Conservation (phyloP, 495 filamentous ascomycete species). For the Trichoderma virens region DNA sequence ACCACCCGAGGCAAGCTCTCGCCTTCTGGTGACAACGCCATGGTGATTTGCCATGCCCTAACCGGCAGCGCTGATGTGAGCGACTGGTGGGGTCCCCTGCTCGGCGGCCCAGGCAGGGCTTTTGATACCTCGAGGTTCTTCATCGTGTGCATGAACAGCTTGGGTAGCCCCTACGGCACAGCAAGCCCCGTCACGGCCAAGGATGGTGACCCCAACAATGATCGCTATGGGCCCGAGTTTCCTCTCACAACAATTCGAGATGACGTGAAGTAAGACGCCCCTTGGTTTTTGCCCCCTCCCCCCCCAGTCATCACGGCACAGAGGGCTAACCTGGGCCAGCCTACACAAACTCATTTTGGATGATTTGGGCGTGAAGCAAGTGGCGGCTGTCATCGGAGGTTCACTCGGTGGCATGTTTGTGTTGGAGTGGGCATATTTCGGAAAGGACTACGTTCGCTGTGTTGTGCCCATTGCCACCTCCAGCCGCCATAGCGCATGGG, state of each 20-base stretch:
- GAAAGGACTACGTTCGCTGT: conserved; percentile 82
- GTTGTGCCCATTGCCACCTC: conserved; percentile 95
- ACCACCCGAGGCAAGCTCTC: conserved; percentile 75
- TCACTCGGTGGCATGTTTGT: conserved; percentile 98
- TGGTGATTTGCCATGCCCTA: conserved; percentile 96
- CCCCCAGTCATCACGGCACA: not conserved
- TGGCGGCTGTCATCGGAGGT: conserved; percentile 89
- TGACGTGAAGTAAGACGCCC: conserved; percentile 70
- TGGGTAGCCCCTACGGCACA: conserved; percentile 94
- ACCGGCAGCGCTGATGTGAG: conserved; percentile 93
- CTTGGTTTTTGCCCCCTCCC: not conserved
- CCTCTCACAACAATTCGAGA: conserved; percentile 90
- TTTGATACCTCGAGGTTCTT: conserved; percentile 93
- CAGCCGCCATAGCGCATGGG: conserved; percentile 93
- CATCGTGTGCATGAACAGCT: conserved; percentile 88
- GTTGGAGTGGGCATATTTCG: conserved; percentile 93
- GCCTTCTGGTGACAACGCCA: conserved; percentile 71
- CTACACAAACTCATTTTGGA: conserved; percentile 89
- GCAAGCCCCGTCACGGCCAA: conserved; percentile 89
- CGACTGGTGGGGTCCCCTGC: conserved; percentile 97
- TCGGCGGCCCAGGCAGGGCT: conserved; percentile 80
- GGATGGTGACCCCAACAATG: conserved; percentile 65
- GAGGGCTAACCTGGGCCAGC: conserved; percentile 35
- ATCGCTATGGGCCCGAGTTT: conserved; percentile 89
- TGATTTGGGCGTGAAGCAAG: conserved; percentile 74